Percentiles rank a stretch among this genome's conserved stretches.
Conservation (phyloP, 306 rosid species). For the Calophaca sinica region DNA sequence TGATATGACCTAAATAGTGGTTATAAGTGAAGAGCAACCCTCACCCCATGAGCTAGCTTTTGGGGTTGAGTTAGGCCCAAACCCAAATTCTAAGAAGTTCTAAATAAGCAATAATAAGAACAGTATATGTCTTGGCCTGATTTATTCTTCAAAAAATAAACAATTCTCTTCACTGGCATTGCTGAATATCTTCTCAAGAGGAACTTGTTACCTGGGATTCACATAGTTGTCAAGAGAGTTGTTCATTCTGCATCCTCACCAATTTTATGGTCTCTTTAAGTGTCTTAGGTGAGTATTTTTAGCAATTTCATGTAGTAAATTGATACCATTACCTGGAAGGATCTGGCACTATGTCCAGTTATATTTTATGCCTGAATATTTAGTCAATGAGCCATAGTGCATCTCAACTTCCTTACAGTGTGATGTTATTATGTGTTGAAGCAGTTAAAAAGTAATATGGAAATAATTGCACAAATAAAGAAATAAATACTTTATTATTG, state of each 20-base stretch:
- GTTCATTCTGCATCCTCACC: conserved; percentile 24
- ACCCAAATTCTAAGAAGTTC: background rate
- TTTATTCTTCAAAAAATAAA: conserved; percentile 31
- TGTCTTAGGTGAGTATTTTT: conserved; percentile 15
- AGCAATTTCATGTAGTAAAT: conserved; percentile 22
- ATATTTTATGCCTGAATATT: conserved; percentile 13
- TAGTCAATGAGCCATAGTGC: conserved; percentile 10
- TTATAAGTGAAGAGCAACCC: too few relatives aligned
- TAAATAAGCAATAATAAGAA: conserved; percentile 25
- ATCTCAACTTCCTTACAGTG: conserved; percentile 33
- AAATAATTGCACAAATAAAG: conserved; percentile 23
- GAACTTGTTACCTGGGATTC: conserved; percentile 6
- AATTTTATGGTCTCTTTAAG: conserved; percentile 14
- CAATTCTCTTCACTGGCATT: conserved; percentile 2
- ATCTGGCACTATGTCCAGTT: conserved; percentile 18
- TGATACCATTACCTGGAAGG: conserved; percentile 19
- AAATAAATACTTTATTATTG: conserved; percentile 32
- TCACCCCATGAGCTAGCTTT: too few relatives aligned
- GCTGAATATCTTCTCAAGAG: conserved; percentile 18
- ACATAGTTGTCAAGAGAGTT: conserved; percentile 19
- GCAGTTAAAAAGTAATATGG: conserved; percentile 23
- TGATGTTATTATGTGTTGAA: conserved; percentile 28
- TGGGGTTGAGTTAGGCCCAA: too few relatives aligned
- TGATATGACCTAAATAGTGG: too few relatives aligned
- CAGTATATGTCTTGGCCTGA: conserved; percentile 18